Conservation (phyloP, 179 eudicot genomes). For the Heliamphora pulchella region DNA sequence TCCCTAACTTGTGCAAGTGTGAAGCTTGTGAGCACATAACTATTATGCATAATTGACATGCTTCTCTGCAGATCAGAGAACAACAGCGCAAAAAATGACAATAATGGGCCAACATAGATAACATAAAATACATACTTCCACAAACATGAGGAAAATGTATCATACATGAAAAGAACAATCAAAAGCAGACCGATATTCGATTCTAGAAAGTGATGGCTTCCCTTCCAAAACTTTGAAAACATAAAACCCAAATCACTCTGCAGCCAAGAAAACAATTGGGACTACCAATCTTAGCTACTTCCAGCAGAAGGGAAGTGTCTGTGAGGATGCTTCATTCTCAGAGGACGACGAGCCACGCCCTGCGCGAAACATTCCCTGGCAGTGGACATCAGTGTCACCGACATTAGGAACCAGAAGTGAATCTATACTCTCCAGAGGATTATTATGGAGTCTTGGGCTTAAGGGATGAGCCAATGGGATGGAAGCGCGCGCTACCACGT, state of each 20-base stretch:
- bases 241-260: slow-evolving; percentile 5
- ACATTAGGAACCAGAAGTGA: slow-evolving; percentile 14
- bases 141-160: not conserved
- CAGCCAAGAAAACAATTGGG: not conserved
- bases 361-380: slow-evolving; percentile 17
- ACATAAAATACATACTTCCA: not conserved
- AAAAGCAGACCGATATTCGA: not conserved
- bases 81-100: not conserved
- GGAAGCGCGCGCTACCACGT: slow-evolving; percentile 30
- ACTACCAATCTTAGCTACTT: slow-evolving; percentile 10
- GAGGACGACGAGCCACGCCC: slow-evolving; percentile 14
- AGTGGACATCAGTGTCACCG: slow-evolving; percentile 12
- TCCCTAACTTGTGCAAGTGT: not conserved
- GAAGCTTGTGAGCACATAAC: not conserved
- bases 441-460: slow-evolving; percentile 22
- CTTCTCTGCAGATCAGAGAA: not conserved
- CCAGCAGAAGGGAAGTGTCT: slow-evolving; percentile 29
- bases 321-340: slow-evolving; percentile 16
- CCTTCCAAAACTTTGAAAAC: not conserved
- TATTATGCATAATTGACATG: not conserved
- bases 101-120: not conserved
- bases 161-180: not conserved
- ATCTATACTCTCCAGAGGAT: slow-evolving; percentile 15
- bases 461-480: slow-evolving; percentile 30
- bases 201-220: not conserved